Base-by-base conservation (phyloP, 495 filamentous ascomycete genomes). In the Stereocaulon alpinum region DNA sequence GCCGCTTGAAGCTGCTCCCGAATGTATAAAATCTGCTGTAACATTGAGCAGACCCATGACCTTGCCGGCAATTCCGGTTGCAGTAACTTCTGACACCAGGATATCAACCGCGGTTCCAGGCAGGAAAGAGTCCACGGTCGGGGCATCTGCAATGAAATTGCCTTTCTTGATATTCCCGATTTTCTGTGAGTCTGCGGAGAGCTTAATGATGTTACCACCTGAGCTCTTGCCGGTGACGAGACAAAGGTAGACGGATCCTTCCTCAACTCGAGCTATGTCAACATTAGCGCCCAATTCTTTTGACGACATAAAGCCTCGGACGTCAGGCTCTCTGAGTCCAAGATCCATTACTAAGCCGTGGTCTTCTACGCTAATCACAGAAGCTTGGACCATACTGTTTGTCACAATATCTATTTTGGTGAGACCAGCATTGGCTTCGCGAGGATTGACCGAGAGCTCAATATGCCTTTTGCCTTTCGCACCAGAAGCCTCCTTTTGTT, bases 301-400 rank as follows among this genome's bases (percentile, higher is more conserved):
- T 15, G 84, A 86, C n/a, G 90, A 83, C 71, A 98, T 80, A 73
- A 98, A 98, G 1, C 86, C 94, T 67, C 81, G 85, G 40, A 91
- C 61, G 37, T 78, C 71, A 18, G 79, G 73, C 50, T 83, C 82
- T 48, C 82, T 77, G 24, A 96, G 76, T 15, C 87, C 88, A 42
- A 98, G 73, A 65, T 96, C 88, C 91, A 97, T 95, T 55, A 97
- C 78, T 56, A 95, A 73, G 65, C 93, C 93, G 70, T 96, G 92
- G 63, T 98, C 93, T 72, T 98, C 93, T 22, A 93, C 86, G 67
- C 92, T 97, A 41, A 77, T 70, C 50, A 98, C 86, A 1, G 89
- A 86, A 20, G 91, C 91, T 76, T 96, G 95, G 20, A 96, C 71
- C 59, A 85, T 88, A 57, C 75, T 75, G 61, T 93, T 83, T 20